phyloP scores from a whole-genome alignment of 1,139 yeast genomes.

The Geotrichum restrictum region DNA sequence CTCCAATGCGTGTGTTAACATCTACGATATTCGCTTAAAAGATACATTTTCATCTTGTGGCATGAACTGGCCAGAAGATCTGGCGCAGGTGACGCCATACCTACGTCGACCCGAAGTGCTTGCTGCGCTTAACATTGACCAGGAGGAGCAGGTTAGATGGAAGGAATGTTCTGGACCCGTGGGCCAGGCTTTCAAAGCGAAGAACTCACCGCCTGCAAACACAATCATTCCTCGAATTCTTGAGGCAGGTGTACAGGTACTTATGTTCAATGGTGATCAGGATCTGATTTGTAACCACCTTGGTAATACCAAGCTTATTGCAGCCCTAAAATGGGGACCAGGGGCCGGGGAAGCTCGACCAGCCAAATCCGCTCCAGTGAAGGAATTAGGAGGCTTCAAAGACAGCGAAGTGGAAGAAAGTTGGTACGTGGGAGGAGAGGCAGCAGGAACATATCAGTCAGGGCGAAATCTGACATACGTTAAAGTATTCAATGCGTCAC shows the following conservation, averaged over 20 bases:
- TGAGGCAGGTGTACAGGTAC: constrained; percentile 52
- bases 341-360: constrained; percentile 60
- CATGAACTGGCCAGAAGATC: constrained; percentile 86
- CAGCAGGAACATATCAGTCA: constrained; percentile 35
- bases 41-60: constrained; percentile 88
- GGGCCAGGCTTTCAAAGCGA: constrained; percentile 49
- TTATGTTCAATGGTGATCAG: constrained; percentile 81
- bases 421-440: constrained; percentile 32
- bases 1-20: constrained; percentile 58
- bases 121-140: constrained; percentile 45
- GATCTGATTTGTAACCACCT: constrained; percentile 83
- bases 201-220: constrained; percentile 56
- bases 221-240: constrained; percentile 62
- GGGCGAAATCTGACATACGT: constrained; percentile 77
- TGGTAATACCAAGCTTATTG: constrained; percentile 68
- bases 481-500: constrained; percentile 71
- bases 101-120: constrained; percentile 55
- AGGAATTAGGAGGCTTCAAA: constrained; percentile 31
- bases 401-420: constrained; percentile 25
- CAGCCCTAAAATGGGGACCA: constrained; percentile 58
- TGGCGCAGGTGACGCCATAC: constrained; percentile 57
- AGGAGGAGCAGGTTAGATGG: constrained; percentile 50
- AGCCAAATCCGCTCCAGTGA: constrained; percentile 36
- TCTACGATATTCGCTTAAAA: constrained; percentile 69
- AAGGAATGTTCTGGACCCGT: constrained; percentile 69